Conservation (phyloP, 257 asterid genomes). For the Lithospermum erythrorhizon region DNA sequence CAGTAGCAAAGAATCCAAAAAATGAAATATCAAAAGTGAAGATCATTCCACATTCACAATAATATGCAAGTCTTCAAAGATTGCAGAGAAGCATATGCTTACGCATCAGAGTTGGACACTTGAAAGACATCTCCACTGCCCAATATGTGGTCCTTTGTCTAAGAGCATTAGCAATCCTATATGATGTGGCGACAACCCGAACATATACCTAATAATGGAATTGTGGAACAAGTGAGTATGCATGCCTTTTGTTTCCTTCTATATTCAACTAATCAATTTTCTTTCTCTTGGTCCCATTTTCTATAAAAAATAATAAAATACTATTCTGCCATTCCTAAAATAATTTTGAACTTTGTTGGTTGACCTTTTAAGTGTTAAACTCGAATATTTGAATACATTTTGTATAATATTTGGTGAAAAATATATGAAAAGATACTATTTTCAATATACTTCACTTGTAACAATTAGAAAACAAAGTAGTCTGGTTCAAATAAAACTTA, state of each 20-base stretch:
- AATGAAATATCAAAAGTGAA: slow-evolving; percentile 10
- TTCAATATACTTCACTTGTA: too few relatives aligned
- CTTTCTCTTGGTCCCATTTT: too few relatives aligned
- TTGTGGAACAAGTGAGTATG: neutral
- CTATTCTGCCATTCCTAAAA: too few relatives aligned
- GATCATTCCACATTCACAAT: slow-evolving; percentile 7
- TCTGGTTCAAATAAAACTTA: too few relatives aligned
- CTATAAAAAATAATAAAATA: too few relatives aligned
- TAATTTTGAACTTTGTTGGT: too few relatives aligned
- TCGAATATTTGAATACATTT: too few relatives aligned
- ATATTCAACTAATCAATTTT: too few relatives aligned
- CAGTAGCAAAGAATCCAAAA: slow-evolving; percentile 14
- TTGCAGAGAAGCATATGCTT: slow-evolving; percentile 5
- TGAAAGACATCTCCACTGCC: slow-evolving; percentile 56
- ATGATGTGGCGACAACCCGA: slow-evolving; percentile 55
- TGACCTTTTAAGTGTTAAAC: too few relatives aligned
- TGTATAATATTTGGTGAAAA: too few relatives aligned
- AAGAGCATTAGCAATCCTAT: slow-evolving; percentile 68
- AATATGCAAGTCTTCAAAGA: slow-evolving; percentile 12
- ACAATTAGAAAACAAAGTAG: too few relatives aligned
- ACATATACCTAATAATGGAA: slow-evolving; percentile 49
- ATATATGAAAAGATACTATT: too few relatives aligned
- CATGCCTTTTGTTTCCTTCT: neutral
- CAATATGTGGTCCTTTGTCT: slow-evolving; percentile 57
- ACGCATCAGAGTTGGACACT: slow-evolving; percentile 25